These are phyloP conservation scores for Aspergillus puulaauensis DNA, from an alignment of 2,329 filamentous ascomycete genomes.

Conservation along the genomic window DNA sequence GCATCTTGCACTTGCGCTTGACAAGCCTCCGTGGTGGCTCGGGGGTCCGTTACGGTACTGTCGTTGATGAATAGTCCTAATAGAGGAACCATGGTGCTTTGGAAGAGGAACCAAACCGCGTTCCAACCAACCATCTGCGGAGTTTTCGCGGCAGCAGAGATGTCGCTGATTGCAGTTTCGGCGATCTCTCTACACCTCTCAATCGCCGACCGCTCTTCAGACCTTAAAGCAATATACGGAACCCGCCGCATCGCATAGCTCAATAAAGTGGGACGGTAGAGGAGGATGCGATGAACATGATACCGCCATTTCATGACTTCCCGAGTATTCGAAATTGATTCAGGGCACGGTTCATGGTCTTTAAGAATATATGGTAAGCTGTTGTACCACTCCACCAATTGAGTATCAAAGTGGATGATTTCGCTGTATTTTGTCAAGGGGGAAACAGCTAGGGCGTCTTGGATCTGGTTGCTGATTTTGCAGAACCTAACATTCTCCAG, in stretches of 20 bases:
- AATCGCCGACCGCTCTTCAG: conserved; percentile 67
- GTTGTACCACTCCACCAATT: conserved; percentile 71
- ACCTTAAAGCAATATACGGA: conserved; percentile 49
- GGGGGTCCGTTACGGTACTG: conserved; percentile 55
- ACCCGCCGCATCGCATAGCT: conserved; percentile 59
- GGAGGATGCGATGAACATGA: conserved; percentile 72
- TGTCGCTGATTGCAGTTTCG: conserved; percentile 69
- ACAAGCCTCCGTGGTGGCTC: conserved; percentile 52
- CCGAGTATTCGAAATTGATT: conserved; percentile 67
- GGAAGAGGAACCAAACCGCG: conserved; percentile 78
- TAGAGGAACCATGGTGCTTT: conserved; percentile 75
- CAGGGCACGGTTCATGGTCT: conserved; percentile 66
- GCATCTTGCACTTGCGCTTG: conserved; percentile 58
- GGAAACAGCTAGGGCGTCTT: conserved; percentile 70
- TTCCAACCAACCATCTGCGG: conserved; percentile 81
- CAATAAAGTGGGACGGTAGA: conserved; percentile 71
- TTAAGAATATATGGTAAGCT: conserved; percentile 66
- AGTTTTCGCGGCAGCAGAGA: conserved; percentile 66
- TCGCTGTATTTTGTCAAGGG: conserved; percentile 68
- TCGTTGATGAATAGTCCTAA: conserved; percentile 63
- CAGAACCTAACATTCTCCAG: conserved; percentile 78
- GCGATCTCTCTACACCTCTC: conserved; percentile 69
- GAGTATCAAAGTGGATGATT: conserved; percentile 64
- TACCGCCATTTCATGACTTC: conserved; percentile 82
- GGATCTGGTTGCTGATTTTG: conserved; percentile 74